Percentiles rank a stretch among this genome's conserved stretches.
These are phyloP conservation scores for Exophiala lecanii-corni DNA, from an alignment of 2,329 filamentous ascomycete species.

Conservation along the genomic window DNA sequence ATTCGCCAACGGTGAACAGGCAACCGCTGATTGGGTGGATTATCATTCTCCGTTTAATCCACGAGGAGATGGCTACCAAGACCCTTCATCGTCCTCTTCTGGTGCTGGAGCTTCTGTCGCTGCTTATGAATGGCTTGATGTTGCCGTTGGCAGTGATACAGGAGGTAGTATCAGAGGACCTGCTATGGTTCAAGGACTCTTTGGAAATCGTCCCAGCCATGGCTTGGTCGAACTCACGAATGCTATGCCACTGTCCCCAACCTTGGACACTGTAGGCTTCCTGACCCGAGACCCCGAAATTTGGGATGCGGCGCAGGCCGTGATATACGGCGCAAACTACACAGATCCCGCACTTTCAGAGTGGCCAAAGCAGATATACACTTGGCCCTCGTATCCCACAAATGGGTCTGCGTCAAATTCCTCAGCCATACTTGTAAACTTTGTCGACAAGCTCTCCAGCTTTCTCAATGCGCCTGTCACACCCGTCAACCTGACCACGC, in stretches of 20 bases:
- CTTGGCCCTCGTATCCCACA: constrained; percentile 3
- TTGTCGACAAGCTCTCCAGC: constrained; percentile 30
- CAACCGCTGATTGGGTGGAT: constrained; percentile 32
- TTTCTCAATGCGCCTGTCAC: constrained; percentile 20
- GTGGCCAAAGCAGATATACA: constrained; percentile 7
- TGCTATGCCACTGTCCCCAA: constrained; percentile 40
- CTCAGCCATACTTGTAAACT: neutral
- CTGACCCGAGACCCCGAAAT: constrained; percentile 31
- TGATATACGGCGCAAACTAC: constrained; percentile 7
- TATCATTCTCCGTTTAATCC: constrained; percentile 38
- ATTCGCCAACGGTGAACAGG: constrained; percentile 22
- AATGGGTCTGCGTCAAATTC: constrained; percentile 1
- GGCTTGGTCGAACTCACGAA: constrained; percentile 38
- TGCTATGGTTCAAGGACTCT: constrained; percentile 40
- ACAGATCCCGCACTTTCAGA: neutral
- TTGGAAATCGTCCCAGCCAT: constrained; percentile 40
- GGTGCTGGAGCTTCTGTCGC: constrained; percentile 31
- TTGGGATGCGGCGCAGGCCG: constrained; percentile 13
- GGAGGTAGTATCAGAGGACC: constrained; percentile 47
- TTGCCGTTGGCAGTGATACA: constrained; percentile 39
- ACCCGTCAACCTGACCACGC: constrained; percentile 18
- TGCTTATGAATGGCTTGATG: constrained; percentile 40
- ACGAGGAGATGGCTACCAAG: constrained; percentile 34
- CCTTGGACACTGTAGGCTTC: constrained; percentile 45
- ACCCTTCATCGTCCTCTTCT: constrained; percentile 26